Evolutionary conservation across 176 grass and related monocot genomes (phyloP).

Genomic region (Bonia amplexicaulis): DNA sequence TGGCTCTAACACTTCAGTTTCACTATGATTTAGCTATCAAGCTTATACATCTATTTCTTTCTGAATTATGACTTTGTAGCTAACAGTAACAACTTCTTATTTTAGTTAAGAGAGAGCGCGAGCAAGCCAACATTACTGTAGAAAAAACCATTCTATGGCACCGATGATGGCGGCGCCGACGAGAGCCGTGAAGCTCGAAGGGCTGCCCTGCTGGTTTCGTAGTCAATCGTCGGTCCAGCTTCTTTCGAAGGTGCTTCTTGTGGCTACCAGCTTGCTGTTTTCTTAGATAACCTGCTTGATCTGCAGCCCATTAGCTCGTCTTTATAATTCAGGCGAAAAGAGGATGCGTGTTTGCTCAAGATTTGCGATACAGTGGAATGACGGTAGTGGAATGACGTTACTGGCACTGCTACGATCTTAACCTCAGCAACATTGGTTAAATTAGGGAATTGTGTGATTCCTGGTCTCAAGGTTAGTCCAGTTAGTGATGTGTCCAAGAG

Average conservation of each 20-base stretch:
- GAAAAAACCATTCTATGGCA: background rate
- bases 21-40: too few species aligned
- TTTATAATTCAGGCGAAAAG: background rate
- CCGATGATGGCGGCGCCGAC: slow-evolving; percentile 3
- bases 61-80: background rate
- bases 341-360: slow-evolving; percentile 21
- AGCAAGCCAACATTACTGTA: background rate
- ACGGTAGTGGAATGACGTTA: background rate
- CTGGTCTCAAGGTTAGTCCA: too few species aligned
- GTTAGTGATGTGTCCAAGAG: too few species aligned
- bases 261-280: background rate
- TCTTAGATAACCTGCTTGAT: background rate
- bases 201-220: background rate
- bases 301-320: background rate
- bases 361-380: background rate
- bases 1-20: too few species aligned
- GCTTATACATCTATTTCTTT: too few species aligned
- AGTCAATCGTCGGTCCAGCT: slow-evolving; percentile 6
- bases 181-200: background rate
- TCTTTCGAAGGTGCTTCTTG: slow-evolving; percentile 13
- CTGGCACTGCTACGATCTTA: background rate
- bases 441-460: too few species aligned
- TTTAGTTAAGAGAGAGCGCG: background rate
- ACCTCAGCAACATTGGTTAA: slow-evolving; percentile 5
- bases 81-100: background rate